A percentile compares a stretch with the other conserved stretches of the same genome.
Evolutionary conservation across 495 filamentous ascomycete genomes (phyloP).

Genomic region (Hypoxylon fuscum): DNA sequence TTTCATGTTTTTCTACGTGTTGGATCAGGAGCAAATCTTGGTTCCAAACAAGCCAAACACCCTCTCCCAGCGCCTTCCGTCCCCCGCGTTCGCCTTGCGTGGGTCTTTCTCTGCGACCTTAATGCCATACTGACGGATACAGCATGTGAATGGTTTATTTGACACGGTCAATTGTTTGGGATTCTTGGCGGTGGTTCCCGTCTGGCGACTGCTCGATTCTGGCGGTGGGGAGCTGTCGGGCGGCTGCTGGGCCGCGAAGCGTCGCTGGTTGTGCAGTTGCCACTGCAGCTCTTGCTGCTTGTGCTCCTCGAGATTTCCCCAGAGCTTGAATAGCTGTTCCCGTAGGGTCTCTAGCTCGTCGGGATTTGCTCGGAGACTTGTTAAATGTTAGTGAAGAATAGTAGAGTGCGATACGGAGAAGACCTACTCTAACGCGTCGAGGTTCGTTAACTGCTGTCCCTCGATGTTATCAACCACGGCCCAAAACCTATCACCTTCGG

Average conservation of each 20-base stretch:
- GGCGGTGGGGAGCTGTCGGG: constrained; percentile 30
- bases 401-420: constrained; percentile 34
- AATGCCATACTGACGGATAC: constrained; percentile 69
- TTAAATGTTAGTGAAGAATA: constrained; percentile 13
- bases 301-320: constrained; percentile 84
- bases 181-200: constrained; percentile 21
- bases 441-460: constrained; percentile 70
- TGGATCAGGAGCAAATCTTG: constrained; percentile 48
- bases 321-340: constrained; percentile 80
- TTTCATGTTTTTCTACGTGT: neutral
- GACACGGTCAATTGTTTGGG: constrained; percentile 34
- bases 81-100: constrained; percentile 44
- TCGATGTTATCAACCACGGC: constrained; percentile 70
- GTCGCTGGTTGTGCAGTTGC: constrained; percentile 23
- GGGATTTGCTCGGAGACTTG: constrained; percentile 62
- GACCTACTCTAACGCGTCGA: constrained; percentile 73
- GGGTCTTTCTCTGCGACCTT: constrained; percentile 41
- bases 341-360: constrained; percentile 60
- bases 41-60: constrained; percentile 66
- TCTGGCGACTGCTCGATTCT: constrained; percentile 1
- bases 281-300: constrained; percentile 51
- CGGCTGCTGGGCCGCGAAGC: constrained; percentile 34
- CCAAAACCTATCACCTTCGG: constrained; percentile 60
- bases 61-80: constrained; percentile 55
- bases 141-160: constrained; percentile 67